Conservation (phyloP, 2,329 filamentous ascomycete genomes). For the Aspergillus neotritici region DNA sequence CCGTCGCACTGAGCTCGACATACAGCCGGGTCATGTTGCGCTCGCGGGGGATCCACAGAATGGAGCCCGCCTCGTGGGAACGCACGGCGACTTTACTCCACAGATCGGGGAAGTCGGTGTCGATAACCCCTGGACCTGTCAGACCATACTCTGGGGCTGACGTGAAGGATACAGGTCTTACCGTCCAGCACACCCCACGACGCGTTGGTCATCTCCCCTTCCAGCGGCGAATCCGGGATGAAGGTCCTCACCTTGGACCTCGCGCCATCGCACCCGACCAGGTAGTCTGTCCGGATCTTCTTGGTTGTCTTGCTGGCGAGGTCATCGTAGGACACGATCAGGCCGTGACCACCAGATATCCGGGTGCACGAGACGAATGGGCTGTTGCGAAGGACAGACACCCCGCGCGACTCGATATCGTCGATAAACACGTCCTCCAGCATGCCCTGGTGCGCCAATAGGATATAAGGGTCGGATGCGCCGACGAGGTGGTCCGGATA, state of each 20-base stretch:
- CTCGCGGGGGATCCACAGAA: constrained; percentile 69
- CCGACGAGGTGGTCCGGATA: constrained; percentile 53
- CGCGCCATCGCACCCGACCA: constrained; percentile 68
- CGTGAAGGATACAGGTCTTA: constrained; percentile 30
- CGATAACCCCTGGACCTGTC: constrained; percentile 37
- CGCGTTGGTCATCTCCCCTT: constrained; percentile 49
- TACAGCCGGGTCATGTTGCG: constrained; percentile 64
- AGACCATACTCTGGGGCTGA: not conserved
- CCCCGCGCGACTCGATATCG: constrained; percentile 60
- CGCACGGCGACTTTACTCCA: constrained; percentile 69
- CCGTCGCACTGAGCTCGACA: constrained; percentile 35
- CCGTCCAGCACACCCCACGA: constrained; percentile 70
- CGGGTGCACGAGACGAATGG: constrained; percentile 53
- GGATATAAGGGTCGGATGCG: constrained; percentile 49
- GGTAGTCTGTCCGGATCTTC: constrained; percentile 54
- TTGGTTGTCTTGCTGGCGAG: constrained; percentile 31
- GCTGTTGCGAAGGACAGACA: constrained; percentile 59
- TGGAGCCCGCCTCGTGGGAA: constrained; percentile 61
- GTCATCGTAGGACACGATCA: constrained; percentile 41
- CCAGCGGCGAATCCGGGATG: constrained; percentile 49
- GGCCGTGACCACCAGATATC: constrained; percentile 25
- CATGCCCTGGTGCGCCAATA: constrained; percentile 66
- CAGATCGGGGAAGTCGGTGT: constrained; percentile 68
- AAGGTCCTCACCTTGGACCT: constrained; percentile 64
- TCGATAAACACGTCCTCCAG: constrained; percentile 65